Evolutionary conservation across 2,329 filamentous ascomycete species (phyloP).

Genomic region (Botrytis deweyae): DNA sequence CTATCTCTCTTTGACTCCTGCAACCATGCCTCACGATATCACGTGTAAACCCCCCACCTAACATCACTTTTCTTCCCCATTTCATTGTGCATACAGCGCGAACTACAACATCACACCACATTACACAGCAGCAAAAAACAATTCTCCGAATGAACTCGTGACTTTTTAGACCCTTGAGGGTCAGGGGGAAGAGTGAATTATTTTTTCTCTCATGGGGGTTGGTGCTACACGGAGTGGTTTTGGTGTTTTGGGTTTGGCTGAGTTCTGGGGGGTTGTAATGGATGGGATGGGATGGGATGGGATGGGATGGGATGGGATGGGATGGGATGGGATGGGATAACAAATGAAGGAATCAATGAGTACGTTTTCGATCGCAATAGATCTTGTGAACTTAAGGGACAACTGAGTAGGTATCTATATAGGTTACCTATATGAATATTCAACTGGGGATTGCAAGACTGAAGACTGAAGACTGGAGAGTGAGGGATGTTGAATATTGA

Average conservation of each 20-base stretch:
- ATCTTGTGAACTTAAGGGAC: neutral
- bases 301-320: neutral
- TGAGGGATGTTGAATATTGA: neutral
- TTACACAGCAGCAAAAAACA: neutral
- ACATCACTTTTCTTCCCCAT: neutral
- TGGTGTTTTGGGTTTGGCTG: neutral
- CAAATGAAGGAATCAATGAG: neutral
- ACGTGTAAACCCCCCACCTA: neutral
- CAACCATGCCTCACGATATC: conserved; percentile 1
- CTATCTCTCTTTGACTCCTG: neutral
- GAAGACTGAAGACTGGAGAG: neutral
- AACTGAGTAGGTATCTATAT: neutral
- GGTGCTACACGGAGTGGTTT: neutral
- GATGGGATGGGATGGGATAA: neutral
- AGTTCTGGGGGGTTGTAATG: neutral
- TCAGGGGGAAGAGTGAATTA: neutral
- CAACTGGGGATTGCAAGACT: no score
- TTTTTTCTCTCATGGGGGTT: neutral
- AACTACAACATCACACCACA: neutral
- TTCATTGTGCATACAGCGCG: neutral
- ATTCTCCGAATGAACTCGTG: neutral
- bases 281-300: neutral
- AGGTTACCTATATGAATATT: neutral
- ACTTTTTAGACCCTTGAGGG: neutral
- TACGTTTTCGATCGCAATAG: neutral